phyloP scores from a whole-genome alignment of 768 basidiomycete species.

The Tulasnella calospora region DNA sequence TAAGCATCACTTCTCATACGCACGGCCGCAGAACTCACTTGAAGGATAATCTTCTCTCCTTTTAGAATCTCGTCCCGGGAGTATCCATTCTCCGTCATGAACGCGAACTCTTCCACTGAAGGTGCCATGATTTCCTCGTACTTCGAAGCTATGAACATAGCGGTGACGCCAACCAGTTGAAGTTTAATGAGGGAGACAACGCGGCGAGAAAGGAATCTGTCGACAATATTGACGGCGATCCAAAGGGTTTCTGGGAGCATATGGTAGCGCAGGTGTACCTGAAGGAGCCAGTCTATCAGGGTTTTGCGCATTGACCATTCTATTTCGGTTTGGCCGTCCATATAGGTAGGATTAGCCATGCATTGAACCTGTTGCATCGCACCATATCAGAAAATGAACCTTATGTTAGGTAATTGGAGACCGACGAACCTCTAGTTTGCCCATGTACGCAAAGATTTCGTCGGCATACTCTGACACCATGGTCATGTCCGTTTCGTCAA shows the following conservation, averaged over 20 bases:
- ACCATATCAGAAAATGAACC: background rate
- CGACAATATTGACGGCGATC: constrained; percentile 97
- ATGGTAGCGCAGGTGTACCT: constrained; percentile 96
- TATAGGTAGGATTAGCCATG: constrained; percentile 92
- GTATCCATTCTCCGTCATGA: constrained; percentile 95
- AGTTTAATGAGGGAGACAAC: constrained; percentile 85
- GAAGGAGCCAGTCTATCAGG: constrained; percentile 95
- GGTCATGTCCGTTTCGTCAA: constrained; percentile 75
- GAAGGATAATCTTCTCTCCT: constrained; percentile 93
- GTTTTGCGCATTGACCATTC: constrained; percentile 89
- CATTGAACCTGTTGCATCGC: constrained; percentile 54
- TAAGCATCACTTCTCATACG: background rate
- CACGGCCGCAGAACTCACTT: constrained; percentile 36
- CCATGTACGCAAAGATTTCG: constrained; percentile 97
- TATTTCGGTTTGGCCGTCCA: constrained; percentile 89
- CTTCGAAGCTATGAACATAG: constrained; percentile 98
- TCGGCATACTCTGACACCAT: constrained; percentile 99
- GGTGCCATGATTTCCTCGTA: constrained; percentile 99
- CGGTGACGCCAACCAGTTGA: constrained; percentile 95
- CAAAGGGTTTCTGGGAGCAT: constrained; percentile 98
- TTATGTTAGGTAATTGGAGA: background rate
- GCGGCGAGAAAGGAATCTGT: constrained; percentile 84
- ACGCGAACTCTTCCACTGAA: constrained; percentile 61
- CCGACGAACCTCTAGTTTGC: constrained; percentile 74
- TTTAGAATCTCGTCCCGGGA: constrained; percentile 94